phyloP scores from a whole-genome alignment of 1,284 basidiomycete genomes.

The Apiotrichum siamense region DNA sequence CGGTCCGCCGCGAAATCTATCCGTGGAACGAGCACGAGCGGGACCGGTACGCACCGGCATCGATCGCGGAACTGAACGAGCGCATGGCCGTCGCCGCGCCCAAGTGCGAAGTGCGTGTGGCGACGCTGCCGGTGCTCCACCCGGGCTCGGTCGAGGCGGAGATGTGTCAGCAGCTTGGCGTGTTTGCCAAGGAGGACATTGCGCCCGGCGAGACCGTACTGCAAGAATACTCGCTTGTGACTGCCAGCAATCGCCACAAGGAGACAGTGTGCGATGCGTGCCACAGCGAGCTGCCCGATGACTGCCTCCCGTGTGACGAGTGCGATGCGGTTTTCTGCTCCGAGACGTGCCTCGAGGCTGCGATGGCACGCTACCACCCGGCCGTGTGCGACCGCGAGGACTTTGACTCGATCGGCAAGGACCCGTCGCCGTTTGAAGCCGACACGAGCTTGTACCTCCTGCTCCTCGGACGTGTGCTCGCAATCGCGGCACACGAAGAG shows the following conservation, averaged over 20 bases:
- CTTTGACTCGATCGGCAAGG: slow-evolving; percentile 14
- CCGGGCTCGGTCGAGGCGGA: background rate
- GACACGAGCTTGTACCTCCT: slow-evolving; percentile 11
- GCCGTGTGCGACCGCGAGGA: slow-evolving; percentile 11
- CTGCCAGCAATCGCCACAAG: slow-evolving; percentile 13
- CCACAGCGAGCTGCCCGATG: slow-evolving; percentile 5
- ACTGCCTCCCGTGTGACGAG: slow-evolving; percentile 7
- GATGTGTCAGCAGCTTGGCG: slow-evolving; percentile 12
- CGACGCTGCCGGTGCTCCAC: slow-evolving; percentile 5
- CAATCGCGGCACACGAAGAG: slow-evolving; percentile 7
- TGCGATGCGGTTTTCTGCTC: slow-evolving; percentile 15
- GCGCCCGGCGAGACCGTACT: slow-evolving; percentile 14
- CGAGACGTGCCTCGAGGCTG: slow-evolving; percentile 6
- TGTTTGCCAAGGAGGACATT: slow-evolving; percentile 16
- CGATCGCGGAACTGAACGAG: slow-evolving; percentile 10
- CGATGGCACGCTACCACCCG: slow-evolving; percentile 15
- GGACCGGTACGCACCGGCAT: slow-evolving; percentile 6
- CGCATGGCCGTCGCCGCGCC: slow-evolving; percentile 4
- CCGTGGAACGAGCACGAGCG: slow-evolving; percentile 15
- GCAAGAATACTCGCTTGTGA: slow-evolving; percentile 13
- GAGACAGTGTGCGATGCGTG: slow-evolving; percentile 17
- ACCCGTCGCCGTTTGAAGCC: slow-evolving; percentile 7
- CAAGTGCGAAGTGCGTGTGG: slow-evolving; percentile 12
- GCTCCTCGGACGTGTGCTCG: slow-evolving; percentile 13
- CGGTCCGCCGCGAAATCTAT: slow-evolving; percentile 12